phyloP scores from a whole-genome alignment of 2,329 filamentous ascomycete genomes.

The Coleophoma eucalyptorum region DNA sequence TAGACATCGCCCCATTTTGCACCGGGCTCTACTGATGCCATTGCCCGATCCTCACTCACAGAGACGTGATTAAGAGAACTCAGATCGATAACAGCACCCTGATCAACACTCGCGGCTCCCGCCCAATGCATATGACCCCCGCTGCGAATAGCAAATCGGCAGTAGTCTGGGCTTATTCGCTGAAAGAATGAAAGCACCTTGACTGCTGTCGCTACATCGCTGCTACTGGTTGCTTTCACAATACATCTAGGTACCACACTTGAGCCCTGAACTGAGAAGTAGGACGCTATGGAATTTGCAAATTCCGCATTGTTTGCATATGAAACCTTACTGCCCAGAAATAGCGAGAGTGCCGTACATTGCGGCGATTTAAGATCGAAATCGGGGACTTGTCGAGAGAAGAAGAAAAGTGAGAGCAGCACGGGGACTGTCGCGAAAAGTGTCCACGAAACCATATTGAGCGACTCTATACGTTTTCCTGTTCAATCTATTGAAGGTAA shows the following conservation, averaged over 20 bases:
- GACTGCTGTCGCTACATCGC: conserved; percentile 19
- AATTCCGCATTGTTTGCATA: conserved; percentile 2
- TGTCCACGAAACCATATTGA: not conserved
- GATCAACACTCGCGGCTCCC: conserved; percentile 41
- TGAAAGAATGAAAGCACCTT: not conserved
- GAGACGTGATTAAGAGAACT: conserved; percentile 12
- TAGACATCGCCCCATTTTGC: conserved; percentile 34
- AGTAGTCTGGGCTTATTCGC: conserved; percentile 12
- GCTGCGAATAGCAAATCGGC: conserved; percentile 48
- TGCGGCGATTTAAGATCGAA: not conserved
- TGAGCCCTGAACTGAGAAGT: conserved; percentile 15
- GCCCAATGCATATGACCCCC: conserved; percentile 54
- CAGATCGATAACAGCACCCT: conserved; percentile 43
- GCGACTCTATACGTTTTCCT: too few species aligned
- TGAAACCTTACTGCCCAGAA: conserved; percentile 4
- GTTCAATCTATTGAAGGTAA: too few species aligned
- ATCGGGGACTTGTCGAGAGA: not conserved
- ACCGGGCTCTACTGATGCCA: conserved; percentile 29
- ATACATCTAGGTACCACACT: conserved; percentile 22
- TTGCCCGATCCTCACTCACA: conserved; percentile 17
- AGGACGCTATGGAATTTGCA: not conserved
- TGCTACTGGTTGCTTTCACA: conserved; percentile 15
- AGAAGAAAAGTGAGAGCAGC: not conserved
- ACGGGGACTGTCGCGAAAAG: not conserved
- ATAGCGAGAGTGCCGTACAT: conserved; percentile 1